Evolutionary conservation across 176 grass and related monocot genomes (phyloP).

Genomic region (Rhipidocladum racemiflorum): DNA sequence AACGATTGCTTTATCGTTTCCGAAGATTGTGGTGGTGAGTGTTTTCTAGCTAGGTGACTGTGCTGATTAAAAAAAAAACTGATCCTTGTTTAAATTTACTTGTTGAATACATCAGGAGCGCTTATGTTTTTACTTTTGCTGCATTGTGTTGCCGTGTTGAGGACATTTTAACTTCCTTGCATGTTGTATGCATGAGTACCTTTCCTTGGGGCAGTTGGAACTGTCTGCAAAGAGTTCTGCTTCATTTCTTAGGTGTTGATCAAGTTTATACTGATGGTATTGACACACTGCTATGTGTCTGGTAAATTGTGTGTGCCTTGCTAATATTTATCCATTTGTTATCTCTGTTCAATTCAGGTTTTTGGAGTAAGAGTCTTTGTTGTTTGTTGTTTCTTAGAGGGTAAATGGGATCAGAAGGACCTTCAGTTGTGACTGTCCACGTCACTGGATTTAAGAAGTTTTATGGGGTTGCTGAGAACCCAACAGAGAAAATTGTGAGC

Average conservation of each 20-base stretch:
- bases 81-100: too few relatives aligned
- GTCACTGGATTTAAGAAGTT: conserved; percentile 99
- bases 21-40: not conserved
- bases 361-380: conserved; percentile 1
- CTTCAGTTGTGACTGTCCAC: conserved; percentile 76
- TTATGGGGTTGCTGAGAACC: conserved; percentile 88
- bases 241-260: not conserved
- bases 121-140: not conserved
- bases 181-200: conserved; percentile 1
- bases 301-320: not conserved
- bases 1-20: conserved; percentile 23
- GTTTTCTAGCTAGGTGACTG: not conserved
- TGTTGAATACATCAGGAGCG: not conserved
- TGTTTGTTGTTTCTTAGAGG: not conserved
- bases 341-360: conserved; percentile 11
- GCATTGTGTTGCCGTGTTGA: not conserved
- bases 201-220: conserved; percentile 3
- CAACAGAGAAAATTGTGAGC: conserved; percentile 79
- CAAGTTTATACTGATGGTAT: not conserved
- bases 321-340: conserved; percentile 19
- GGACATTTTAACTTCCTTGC: not conserved
- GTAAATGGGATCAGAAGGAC: conserved; percentile 95
- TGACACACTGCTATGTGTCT: not conserved
- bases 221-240: not conserved
- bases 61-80: not conserved